A percentile compares a stretch with the other conserved stretches of the same genome.
These are phyloP conservation scores for Kwoniella sp. DNA, from an alignment of 768 basidiomycete genomes.

Conservation along the genomic window DNA sequence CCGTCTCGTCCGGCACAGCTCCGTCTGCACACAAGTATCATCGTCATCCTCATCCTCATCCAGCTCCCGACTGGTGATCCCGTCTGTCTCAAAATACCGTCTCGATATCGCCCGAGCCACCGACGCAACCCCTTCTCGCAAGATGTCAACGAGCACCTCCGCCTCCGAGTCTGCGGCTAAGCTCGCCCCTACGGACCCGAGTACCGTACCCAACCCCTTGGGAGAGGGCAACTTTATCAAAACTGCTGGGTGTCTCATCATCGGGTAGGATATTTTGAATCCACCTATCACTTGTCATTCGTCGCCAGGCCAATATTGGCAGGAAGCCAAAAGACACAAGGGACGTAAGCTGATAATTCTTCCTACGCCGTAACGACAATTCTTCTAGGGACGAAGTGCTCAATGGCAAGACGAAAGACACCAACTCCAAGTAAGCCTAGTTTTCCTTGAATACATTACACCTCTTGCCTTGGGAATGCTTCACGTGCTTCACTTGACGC, in stretches of 20 bases:
- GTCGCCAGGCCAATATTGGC: not conserved
- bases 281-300: no score
- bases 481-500: no score
- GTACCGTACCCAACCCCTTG: slow-evolving; percentile 62
- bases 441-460: no score
- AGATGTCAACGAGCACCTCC: slow-evolving; percentile 14
- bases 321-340: not conserved
- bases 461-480: no score
- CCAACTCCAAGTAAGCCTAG: slow-evolving; percentile 42
- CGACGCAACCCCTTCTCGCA: not conserved
- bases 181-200: slow-evolving; percentile 36
- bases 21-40: no score
- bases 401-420: slow-evolving; percentile 77
- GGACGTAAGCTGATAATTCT: no score
- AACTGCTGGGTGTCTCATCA: slow-evolving; percentile 56
- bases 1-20: no score
- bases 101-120: no score
- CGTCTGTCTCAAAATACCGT: no score
- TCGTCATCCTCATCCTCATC: not conserved
- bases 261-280: slow-evolving; percentile 55
- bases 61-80: not conserved
- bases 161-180: slow-evolving; percentile 10
- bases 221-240: slow-evolving; percentile 72
- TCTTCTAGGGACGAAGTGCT: slow-evolving; percentile 89
- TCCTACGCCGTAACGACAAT: no score